These are phyloP conservation scores for Aspergillus ochraceoroseus DNA, from an alignment of 2,329 filamentous ascomycete species.

Conservation along the genomic window DNA sequence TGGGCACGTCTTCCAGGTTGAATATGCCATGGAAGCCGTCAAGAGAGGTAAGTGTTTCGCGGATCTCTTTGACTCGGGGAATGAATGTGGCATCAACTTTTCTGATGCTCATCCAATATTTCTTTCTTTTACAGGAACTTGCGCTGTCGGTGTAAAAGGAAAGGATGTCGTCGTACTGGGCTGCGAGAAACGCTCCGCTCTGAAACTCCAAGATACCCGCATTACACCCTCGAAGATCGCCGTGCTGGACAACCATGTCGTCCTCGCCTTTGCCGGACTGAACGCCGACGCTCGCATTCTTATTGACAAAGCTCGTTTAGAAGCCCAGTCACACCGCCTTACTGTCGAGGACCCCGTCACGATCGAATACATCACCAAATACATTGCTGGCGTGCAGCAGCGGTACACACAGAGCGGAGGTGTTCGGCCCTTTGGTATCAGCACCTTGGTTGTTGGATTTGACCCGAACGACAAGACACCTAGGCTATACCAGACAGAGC, in stretches of 20 bases:
- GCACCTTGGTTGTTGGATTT: slow-evolving; percentile 96
- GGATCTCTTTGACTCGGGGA: slow-evolving; percentile 10
- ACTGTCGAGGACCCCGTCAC: slow-evolving; percentile 96
- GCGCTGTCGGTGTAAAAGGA: slow-evolving; percentile 96
- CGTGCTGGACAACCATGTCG: slow-evolving; percentile 90
- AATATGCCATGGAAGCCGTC: slow-evolving; percentile 97
- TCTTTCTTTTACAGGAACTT: slow-evolving; percentile 85
- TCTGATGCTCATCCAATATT: too few relatives aligned
- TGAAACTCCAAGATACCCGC: slow-evolving; percentile 98
- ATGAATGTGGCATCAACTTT: slow-evolving; percentile 7
- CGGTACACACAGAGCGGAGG: slow-evolving; percentile 98
- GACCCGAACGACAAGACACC: slow-evolving; percentile 87
- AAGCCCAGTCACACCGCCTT: slow-evolving; percentile 93
- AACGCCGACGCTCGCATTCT: slow-evolving; percentile 98
- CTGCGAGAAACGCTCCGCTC: slow-evolving; percentile 97
- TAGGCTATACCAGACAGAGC: slow-evolving; percentile 94
- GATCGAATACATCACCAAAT: slow-evolving; percentile 99
- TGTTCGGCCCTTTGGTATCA: slow-evolving; percentile 97
- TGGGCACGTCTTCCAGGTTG: slow-evolving; percentile 98
- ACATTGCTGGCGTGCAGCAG: slow-evolving; percentile 95
- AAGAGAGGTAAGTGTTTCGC: slow-evolving; percentile 69
- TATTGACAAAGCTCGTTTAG: slow-evolving; percentile 94
- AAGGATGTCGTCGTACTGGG: slow-evolving; percentile 89
- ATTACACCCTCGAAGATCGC: slow-evolving; percentile 99
- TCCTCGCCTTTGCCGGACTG: slow-evolving; percentile 91